Base-by-base conservation (phyloP, 2,329 filamentous ascomycete species). In the Daldinia sp. region DNA sequence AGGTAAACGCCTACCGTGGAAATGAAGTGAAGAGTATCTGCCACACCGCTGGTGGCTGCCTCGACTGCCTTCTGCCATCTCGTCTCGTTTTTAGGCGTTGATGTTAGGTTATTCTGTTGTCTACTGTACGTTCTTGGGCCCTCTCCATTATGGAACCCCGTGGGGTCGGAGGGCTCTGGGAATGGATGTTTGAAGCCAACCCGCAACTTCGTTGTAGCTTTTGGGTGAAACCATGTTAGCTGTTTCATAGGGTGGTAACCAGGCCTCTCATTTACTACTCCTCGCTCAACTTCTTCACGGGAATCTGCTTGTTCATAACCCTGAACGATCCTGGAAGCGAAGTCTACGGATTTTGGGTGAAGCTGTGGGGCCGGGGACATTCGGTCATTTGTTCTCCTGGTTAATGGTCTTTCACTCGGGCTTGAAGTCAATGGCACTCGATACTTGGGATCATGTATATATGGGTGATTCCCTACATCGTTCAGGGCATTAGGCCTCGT, bases 41-140 rank as follows among this genome's bases (percentile, higher is more conserved):
- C 51, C n/a, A 71, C 56, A 1, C 68, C 64, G 12, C 39, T 28
- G 23, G 63, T 69, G 3, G 71, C 71, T 3, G 26, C 63, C 28
- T 71, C 60, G 13, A 73, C 69, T 54, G 69, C 66, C 2, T 64
- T 56, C 55, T 69, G 53, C 69, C 69, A 73, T 53, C 57, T 69
- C 10, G 20, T 37, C 42, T 71, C 69, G n/a, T 61, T 44, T 15
- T 6, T 50, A 13, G 55, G 23, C 37, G 57, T 46, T 4, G 39
- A 26, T 33, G 18, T 30, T 26, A 13, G n/a, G 10, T 60, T 46
- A 1, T 30, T 46, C 23, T 26, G 30, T 18, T 35, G 41, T 10
- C 15, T 37, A 7, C 30, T 23, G 30, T 39, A 18, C 39, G 12
- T 12, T 23, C 26, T 54, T 44, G 20, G 20, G 6, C n/a, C 15